Percentiles rank a stretch among this genome's conserved stretches.
Conservation (phyloP, 2,329 filamentous ascomycete genomes). For the Penicillium occitanis region DNA sequence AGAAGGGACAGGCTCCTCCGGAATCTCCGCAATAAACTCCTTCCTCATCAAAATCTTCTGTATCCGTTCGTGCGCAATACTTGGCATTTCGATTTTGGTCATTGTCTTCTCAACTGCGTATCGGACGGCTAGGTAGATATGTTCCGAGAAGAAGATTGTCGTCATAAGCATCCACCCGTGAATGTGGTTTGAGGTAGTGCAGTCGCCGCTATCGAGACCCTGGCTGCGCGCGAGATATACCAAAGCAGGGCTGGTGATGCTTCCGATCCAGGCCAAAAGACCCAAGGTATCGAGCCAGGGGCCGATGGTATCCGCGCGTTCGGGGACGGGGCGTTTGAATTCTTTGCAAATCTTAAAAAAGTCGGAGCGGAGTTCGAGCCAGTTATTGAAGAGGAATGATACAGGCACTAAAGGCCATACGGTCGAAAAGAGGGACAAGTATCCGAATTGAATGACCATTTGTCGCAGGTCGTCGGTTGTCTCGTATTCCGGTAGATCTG, state of each 20-base stretch:
- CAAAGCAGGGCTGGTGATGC: conserved; percentile 80
- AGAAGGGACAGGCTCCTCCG: conserved; percentile 17
- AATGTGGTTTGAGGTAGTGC: conserved; percentile 56
- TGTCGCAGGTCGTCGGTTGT: conserved; percentile 89
- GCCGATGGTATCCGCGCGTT: conserved; percentile 89
- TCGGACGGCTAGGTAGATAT: conserved; percentile 80
- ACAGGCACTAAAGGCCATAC: conserved; percentile 89
- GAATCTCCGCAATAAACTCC: conserved; percentile 62
- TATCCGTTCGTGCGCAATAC: conserved; percentile 77
- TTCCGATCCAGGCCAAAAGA: conserved; percentile 92
- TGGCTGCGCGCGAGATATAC: conserved; percentile 83
- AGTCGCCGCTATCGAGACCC: conserved; percentile 48
- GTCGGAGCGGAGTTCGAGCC: conserved; percentile 90
- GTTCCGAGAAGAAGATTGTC: conserved; percentile 81
- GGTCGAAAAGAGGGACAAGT: conserved; percentile 87
- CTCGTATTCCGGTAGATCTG: conserved; percentile 82
- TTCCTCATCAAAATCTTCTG: conserved; percentile 81
- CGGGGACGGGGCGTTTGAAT: conserved; percentile 84
- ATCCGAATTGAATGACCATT: conserved; percentile 89
- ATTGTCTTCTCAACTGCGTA: conserved; percentile 71
- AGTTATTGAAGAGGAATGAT: conserved; percentile 93
- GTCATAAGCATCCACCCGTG: conserved; percentile 78
- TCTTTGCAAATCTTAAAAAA: conserved; percentile 93
- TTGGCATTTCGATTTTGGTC: conserved; percentile 78
- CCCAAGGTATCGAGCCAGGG: conserved; percentile 87